Percentiles rank a stretch among this genome's conserved stretches.
These are phyloP conservation scores for Xylariales sp. DNA, from an alignment of 2,329 filamentous ascomycete species.

Conservation along the genomic window DNA sequence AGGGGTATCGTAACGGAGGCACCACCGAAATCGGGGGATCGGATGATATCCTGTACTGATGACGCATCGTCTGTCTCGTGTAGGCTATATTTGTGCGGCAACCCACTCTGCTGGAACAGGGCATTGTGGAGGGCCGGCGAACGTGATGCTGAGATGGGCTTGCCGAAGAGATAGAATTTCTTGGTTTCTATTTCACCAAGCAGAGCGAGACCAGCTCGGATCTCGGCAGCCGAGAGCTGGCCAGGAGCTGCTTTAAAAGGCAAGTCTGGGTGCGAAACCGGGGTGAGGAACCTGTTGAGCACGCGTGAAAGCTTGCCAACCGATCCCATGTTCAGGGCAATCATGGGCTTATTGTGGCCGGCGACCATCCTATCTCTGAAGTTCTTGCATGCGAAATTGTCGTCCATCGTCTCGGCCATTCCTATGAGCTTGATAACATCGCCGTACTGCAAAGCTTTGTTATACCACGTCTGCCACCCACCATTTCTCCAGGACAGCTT, in stretches of 20 bases:
- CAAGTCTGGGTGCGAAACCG: constrained; percentile 84
- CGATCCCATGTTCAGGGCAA: constrained; percentile 92
- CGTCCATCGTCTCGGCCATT: constrained; percentile 66
- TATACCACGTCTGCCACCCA: constrained; percentile 89
- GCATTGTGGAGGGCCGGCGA: constrained; percentile 89
- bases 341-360: constrained; percentile 76
- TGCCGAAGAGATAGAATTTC: constrained; percentile 84
- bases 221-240: constrained; percentile 85
- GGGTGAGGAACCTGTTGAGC: constrained; percentile 88
- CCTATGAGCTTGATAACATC: constrained; percentile 95
- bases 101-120: constrained; percentile 68
- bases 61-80: constrained; percentile 66
- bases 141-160: constrained; percentile 73
- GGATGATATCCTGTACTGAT: constrained; percentile 62
- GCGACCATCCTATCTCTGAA: constrained; percentile 75
- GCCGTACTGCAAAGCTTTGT: constrained; percentile 81
- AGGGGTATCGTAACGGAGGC: constrained; percentile 94
- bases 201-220: constrained; percentile 71
- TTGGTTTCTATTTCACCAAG: constrained; percentile 73
- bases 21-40: constrained; percentile 74
- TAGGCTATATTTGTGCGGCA: constrained; percentile 77
- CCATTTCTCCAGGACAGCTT: constrained; percentile 83
- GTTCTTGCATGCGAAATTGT: constrained; percentile 78
- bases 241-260: constrained; percentile 92
- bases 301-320: constrained; percentile 85